Percentiles rank a stretch among this genome's conserved stretches.
These are phyloP conservation scores for Alternaria dauci DNA, from an alignment of 2,329 filamentous ascomycete genomes.

Conservation along the genomic window DNA sequence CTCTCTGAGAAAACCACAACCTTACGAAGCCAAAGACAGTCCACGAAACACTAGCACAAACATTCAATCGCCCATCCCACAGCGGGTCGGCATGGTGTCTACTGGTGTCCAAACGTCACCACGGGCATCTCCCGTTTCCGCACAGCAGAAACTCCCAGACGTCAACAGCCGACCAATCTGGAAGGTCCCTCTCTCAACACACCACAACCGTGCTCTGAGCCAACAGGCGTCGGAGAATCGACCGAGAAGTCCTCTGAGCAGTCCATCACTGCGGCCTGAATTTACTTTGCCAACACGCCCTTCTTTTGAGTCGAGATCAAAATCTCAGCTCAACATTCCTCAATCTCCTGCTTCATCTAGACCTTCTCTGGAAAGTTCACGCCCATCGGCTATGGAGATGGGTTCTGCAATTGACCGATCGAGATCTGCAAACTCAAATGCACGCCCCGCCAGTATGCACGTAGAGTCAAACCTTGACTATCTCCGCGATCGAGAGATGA, in stretches of 20 bases:
- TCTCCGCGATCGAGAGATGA: conserved; percentile 76
- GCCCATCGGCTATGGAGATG: conserved; percentile 70
- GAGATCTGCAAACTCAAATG: conserved; percentile 70
- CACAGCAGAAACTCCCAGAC: conserved; percentile 48
- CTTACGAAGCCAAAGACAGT: conserved; percentile 33
- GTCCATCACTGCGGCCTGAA: conserved; percentile 47
- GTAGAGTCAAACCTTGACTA: conserved; percentile 85
- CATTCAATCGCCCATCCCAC: conserved; percentile 58
- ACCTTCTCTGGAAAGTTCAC: conserved; percentile 74
- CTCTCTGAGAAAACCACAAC: conserved; percentile 43
- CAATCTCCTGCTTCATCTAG: conserved; percentile 67
- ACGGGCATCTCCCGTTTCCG: conserved; percentile 50
- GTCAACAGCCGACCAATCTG: conserved; percentile 60
- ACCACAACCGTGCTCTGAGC: conserved; percentile 58
- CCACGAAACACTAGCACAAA: conserved; percentile 35
- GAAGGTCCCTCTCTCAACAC: conserved; percentile 59
- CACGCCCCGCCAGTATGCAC: conserved; percentile 82
- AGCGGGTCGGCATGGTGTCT: conserved; percentile 66
- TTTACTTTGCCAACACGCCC: conserved; percentile 52
- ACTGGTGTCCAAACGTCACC: conserved; percentile 83
- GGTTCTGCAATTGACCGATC: conserved; percentile 66
- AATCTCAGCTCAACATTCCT: conserved; percentile 61
- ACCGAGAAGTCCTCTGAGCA: conserved; percentile 41
- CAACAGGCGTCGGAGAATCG: conserved; percentile 55
- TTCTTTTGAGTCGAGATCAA: conserved; percentile 58